These are phyloP conservation scores for Fragilaria crotonensis DNA, from an alignment of 108 stramenopile genomes.

Conservation along the genomic window DNA sequence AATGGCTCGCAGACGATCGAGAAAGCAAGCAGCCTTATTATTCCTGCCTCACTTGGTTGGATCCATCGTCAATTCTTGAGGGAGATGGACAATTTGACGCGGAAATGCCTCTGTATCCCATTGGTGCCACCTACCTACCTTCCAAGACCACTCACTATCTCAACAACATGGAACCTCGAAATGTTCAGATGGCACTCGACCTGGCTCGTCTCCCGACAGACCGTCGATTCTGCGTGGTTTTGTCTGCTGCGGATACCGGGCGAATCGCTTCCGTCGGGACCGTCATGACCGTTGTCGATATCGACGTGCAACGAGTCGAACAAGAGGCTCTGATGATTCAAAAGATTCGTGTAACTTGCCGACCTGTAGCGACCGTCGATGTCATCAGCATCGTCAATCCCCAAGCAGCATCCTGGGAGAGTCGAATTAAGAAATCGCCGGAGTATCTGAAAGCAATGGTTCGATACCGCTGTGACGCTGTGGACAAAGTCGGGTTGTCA, in stretches of 20 bases:
- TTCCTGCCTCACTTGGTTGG: constrained; percentile 12
- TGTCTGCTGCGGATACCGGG: constrained; percentile 55
- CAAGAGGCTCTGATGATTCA: not conserved
- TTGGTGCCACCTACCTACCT: constrained; percentile 51
- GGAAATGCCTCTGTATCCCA: constrained; percentile 60
- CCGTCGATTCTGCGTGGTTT: constrained; percentile 33
- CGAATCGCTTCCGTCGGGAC: constrained; percentile 54
- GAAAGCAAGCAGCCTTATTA: constrained; percentile 17
- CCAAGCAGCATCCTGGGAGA: constrained; percentile 13
- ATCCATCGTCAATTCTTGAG: constrained; percentile 1
- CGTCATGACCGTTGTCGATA: constrained; percentile 39
- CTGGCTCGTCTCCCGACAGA: not conserved
- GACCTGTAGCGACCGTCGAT: constrained; percentile 34
- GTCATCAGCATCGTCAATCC: constrained; percentile 44
- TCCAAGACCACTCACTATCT: constrained; percentile 32
- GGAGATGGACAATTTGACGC: not conserved
- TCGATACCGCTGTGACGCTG: not conserved
- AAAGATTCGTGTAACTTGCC: constrained; percentile 22
- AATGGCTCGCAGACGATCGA: constrained; percentile 39
- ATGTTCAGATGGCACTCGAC: constrained; percentile 58
- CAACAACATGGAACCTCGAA: constrained; percentile 67
- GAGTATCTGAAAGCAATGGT: constrained; percentile 45
- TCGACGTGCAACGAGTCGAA: constrained; percentile 15
- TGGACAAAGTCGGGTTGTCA: constrained; percentile 10
- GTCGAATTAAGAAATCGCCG: constrained; percentile 22